Base-by-base conservation (phyloP, 1,139 yeast genomes). In the Hyphopichia khmerensis region DNA sequence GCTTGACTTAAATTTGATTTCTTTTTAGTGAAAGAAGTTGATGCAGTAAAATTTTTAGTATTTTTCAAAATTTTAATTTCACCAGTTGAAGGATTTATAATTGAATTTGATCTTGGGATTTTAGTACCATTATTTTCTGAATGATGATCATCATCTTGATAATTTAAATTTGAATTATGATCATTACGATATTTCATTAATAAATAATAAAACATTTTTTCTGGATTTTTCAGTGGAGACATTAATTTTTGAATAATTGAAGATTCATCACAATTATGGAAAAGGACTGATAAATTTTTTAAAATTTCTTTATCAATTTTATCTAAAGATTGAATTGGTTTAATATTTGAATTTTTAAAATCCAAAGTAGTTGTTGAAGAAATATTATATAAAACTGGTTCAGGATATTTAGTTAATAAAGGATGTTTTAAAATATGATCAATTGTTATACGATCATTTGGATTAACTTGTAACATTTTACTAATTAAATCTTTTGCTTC, bases 401-500 rank as follows among this genome's bases (percentile, higher is more conserved):
- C 64, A 1, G 87, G 86, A 64, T 93, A 90, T 60, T 89, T 90
- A 11, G 69, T 69, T 46, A 93, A 67, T 44, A 95, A 71, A 3
- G 97, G 96, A 65, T 93, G 99, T 3, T 63, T 66, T 47, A 88
- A 67, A 48, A 93, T 88, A 41, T 82, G 82, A 33, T 74, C 76
- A 56, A 93, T 88, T 30, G 84, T 73, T 46, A 93, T 86, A 62
- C 99, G 79, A 38, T 82, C 79, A 10, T 62, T 65, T 9, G 99
- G 99, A 50, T 89, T 79, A 2, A 89, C 91, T 39, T 80, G 80
- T 42, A 93, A 73, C 89, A 93, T 93, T 52, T 77, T 77, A 48
- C 86, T 72, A 43, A 93, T 90, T 49, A 93, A 75, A 62, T 93
- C 96, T 53, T 81, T 81, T 4, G 99, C 98, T 53, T 91, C 96